These are phyloP conservation scores for Thalassiosira pacifica DNA, from an alignment of 352 stramenopile genomes.

Conservation along the genomic window DNA sequence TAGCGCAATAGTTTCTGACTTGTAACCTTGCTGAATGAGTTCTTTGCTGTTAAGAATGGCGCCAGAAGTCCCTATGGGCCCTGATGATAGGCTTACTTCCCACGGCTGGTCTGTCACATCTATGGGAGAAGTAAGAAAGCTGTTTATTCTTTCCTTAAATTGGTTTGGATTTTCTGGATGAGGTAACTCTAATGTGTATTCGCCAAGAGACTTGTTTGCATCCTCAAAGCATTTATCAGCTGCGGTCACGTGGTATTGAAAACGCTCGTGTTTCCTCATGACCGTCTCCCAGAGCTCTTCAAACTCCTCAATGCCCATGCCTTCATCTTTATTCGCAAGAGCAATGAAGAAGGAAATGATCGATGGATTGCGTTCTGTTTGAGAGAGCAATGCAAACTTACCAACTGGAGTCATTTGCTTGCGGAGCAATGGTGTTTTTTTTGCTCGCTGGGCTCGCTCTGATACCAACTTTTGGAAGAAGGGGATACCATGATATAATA, in stretches of 20 bases:
- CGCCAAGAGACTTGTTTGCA: neutral
- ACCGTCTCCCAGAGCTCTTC: slow-evolving; percentile 28
- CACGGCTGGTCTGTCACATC: slow-evolving; percentile 27
- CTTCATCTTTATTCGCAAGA: slow-evolving; percentile 31
- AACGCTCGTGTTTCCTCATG: slow-evolving; percentile 40
- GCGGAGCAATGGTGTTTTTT: slow-evolving; percentile 15
- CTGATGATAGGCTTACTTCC: slow-evolving; percentile 18
- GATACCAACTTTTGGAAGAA: neutral
- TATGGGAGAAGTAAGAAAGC: slow-evolving; percentile 18
- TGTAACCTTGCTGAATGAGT: slow-evolving; percentile 9
- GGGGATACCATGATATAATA: neutral
- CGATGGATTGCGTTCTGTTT: slow-evolving; percentile 40
- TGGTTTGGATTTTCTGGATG: slow-evolving; percentile 30
- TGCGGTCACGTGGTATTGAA: slow-evolving; percentile 9
- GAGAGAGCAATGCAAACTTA: slow-evolving; percentile 43
- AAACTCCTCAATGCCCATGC: slow-evolving; percentile 29
- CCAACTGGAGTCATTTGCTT: slow-evolving; percentile 46
- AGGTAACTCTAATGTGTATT: slow-evolving; percentile 30
- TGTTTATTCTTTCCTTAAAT: slow-evolving; percentile 32
- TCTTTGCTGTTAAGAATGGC: slow-evolving; percentile 29
- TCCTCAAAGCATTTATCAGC: slow-evolving; percentile 35
- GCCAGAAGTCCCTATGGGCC: slow-evolving; percentile 10
- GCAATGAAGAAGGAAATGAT: slow-evolving; percentile 47
- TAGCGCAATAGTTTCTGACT: slow-evolving; percentile 42
- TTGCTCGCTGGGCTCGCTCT: neutral